Evolutionary conservation across 2,329 filamentous ascomycete genomes (phyloP).

Genomic region (Nemania diffusa): DNA sequence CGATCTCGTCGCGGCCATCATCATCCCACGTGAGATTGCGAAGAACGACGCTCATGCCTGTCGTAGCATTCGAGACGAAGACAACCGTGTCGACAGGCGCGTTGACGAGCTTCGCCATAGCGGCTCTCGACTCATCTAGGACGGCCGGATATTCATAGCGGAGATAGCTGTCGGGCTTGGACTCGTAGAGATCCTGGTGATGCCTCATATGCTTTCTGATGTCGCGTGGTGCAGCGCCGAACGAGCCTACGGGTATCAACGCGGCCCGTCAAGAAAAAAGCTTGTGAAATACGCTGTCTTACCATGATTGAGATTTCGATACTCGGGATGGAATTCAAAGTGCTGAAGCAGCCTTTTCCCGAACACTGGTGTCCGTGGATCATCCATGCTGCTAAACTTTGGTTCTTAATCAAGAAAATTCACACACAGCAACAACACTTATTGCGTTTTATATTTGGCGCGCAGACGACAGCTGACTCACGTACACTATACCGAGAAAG

Average conservation of each 20-base stretch:
- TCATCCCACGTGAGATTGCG: conserved; percentile 74
- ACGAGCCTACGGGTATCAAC: conserved; percentile 68
- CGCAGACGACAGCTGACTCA: background rate
- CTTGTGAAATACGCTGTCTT: conserved; percentile 35
- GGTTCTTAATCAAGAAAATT: background rate
- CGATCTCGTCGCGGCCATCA: conserved; percentile 79
- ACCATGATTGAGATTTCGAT: conserved; percentile 83
- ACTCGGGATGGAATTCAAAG: conserved; percentile 76
- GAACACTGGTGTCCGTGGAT: conserved; percentile 49
- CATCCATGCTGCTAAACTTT: conserved; percentile 4
- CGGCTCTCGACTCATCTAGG: conserved; percentile 71
- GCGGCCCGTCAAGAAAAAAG: background rate
- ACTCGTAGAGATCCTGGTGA: conserved; percentile 76
- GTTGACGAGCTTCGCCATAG: conserved; percentile 73
- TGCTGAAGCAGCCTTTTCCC: conserved; percentile 67
- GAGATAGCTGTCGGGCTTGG: conserved; percentile 79
- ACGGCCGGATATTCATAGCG: conserved; percentile 71
- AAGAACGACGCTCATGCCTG: conserved; percentile 81
- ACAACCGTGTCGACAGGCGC: conserved; percentile 74
- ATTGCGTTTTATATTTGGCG: background rate
- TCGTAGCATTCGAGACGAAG: conserved; percentile 84
- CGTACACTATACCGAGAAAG: background rate
- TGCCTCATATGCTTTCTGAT: conserved; percentile 68
- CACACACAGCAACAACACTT: background rate
- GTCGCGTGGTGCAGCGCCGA: conserved; percentile 75